Conservation (phyloP, 345 rosid genomes). For the Psidium friedrichsthalianum region DNA sequence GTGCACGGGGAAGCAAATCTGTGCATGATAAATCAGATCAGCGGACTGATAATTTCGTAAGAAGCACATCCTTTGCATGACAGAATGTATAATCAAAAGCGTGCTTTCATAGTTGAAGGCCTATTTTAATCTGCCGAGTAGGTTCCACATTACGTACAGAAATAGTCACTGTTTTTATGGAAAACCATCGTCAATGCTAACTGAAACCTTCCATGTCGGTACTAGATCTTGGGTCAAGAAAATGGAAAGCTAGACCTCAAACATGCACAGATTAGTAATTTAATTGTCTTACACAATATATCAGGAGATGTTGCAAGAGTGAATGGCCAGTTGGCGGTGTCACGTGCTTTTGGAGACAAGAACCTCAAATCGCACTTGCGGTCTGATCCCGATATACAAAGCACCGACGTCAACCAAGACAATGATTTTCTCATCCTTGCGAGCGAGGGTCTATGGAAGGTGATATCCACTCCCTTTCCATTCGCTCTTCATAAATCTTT, state of each 20-base stretch:
- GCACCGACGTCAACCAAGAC: slow-evolving; percentile 13
- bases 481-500: neutral
- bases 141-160: neutral
- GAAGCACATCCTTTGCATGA: neutral
- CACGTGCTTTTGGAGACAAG: slow-evolving; percentile 69
- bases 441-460: slow-evolving; percentile 75
- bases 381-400: slow-evolving; percentile 56
- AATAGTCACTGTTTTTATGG: neutral
- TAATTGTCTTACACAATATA: neutral
- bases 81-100: neutral
- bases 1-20: neutral
- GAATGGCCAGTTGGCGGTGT: slow-evolving; percentile 61
- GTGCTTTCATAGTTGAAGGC: neutral
- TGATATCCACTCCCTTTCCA: slow-evolving; percentile 1
- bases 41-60: neutral
- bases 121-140: neutral
- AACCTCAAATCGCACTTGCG: slow-evolving; percentile 57
- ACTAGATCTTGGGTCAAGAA: neutral
- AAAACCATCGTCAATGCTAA: neutral
- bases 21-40: neutral
- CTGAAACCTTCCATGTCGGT: neutral
- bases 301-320: slow-evolving; percentile 69
- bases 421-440: slow-evolving; percentile 61
- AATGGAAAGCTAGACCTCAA: neutral
- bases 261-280: neutral